Evolutionary conservation across 257 asterid species (phyloP).

Genomic region (Osmanthus fragrans): DNA sequence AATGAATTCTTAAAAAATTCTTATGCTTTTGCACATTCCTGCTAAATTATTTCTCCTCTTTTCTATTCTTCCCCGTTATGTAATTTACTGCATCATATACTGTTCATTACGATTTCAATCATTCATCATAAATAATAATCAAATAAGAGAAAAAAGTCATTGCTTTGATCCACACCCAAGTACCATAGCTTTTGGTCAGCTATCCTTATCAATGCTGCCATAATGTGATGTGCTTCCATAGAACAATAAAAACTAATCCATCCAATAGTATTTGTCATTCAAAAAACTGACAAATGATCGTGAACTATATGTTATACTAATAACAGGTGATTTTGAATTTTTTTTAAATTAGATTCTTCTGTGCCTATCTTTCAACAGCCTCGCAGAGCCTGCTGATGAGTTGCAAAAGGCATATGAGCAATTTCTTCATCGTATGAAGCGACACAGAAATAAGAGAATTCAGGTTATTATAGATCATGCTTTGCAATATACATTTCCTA

Average conservation of each 20-base stretch:
- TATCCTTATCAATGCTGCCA: neutral
- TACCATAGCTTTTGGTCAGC: neutral
- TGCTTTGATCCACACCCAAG: neutral
- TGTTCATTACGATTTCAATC: neutral
- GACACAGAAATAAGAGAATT: constrained; percentile 54
- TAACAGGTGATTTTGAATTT: constrained; percentile 10
- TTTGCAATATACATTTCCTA: constrained; percentile 11
- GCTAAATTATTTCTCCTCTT: neutral
- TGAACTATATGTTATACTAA: constrained; percentile 13
- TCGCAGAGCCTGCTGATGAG: constrained; percentile 88
- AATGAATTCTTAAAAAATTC: neutral
- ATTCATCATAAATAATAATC: too few species aligned
- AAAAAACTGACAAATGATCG: neutral
- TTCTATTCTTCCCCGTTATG: neutral
- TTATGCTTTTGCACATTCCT: neutral
- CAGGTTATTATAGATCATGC: constrained; percentile 48
- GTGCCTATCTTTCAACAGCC: constrained; percentile 46
- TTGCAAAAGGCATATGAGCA: constrained; percentile 82
- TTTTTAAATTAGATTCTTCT: neutral
- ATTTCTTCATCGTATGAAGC: constrained; percentile 71
- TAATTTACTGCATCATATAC: neutral
- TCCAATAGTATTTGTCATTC: neutral
- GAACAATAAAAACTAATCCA: neutral
- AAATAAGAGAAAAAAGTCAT: neutral
- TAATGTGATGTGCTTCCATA: neutral